These are phyloP conservation scores for Xerocomus cyaneibrunnescens DNA, from an alignment of 1,284 basidiomycete genomes.

Conservation along the genomic window DNA sequence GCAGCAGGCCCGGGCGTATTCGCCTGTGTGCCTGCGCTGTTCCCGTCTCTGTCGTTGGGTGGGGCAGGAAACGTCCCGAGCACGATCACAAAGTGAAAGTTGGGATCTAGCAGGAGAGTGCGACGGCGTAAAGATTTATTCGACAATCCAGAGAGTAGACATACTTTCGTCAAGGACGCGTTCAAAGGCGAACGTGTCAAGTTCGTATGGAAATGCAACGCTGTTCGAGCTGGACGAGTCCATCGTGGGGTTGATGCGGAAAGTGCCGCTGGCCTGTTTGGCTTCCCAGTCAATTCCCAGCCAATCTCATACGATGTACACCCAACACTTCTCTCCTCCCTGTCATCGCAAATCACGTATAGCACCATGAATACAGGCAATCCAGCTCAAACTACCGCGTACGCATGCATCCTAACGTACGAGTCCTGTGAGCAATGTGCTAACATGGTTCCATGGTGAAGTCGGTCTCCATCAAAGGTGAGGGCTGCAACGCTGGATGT, in stretches of 20 bases:
- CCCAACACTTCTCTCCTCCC: too few relatives aligned
- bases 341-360: too few relatives aligned
- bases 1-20: not conserved
- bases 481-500: not conserved
- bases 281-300: too few relatives aligned
- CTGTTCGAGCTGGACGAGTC: not conserved
- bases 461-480: not conserved
- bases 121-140: not conserved
- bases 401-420: too few relatives aligned
- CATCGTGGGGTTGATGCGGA: too few relatives aligned
- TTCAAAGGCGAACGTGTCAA: slow-evolving; percentile 24
- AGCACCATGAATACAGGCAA: not conserved
- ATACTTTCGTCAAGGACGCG: slow-evolving; percentile 30
- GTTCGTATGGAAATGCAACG: slow-evolving; percentile 8
- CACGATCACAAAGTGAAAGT: slow-evolving; percentile 26
- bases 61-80: slow-evolving; percentile 32
- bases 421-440: not conserved
- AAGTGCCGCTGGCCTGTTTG: too few relatives aligned
- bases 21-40: too few relatives aligned
- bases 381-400: not conserved
- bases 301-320: too few relatives aligned
- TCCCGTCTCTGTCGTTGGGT: not conserved
- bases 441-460: not conserved
- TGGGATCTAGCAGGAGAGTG: slow-evolving; percentile 18
- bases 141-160: not conserved